Evolutionary conservation across 352 stramenopile species (phyloP).

Genomic region (Thraustochytrium striatum): DNA sequence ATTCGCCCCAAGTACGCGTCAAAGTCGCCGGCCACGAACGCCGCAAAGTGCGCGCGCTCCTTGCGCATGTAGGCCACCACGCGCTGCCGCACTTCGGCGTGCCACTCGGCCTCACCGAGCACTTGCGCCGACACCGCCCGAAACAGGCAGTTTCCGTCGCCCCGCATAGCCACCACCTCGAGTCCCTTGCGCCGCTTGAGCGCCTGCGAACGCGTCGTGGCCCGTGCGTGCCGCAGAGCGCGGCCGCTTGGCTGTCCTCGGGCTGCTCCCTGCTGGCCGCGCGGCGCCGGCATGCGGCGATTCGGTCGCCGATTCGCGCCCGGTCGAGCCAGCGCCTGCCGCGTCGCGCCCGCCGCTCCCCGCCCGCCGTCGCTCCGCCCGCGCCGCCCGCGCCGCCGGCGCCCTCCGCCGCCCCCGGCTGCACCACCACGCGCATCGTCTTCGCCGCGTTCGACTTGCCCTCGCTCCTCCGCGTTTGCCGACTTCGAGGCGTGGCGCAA

Average conservation of each 20-base stretch:
- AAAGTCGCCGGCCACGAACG: slow-evolving; percentile 80
- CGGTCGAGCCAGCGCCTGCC: neutral
- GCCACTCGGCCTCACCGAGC: slow-evolving; percentile 83
- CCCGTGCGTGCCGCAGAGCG: neutral
- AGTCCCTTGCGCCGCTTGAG: slow-evolving; percentile 54
- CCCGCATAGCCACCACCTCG: slow-evolving; percentile 67
- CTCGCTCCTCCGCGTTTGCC: no score
- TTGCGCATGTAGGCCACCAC: slow-evolving; percentile 93
- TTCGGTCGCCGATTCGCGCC: neutral
- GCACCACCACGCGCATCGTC: no score
- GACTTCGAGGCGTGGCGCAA: no score
- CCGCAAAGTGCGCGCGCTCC: slow-evolving; percentile 84
- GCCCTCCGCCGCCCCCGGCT: no score
- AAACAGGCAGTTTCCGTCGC: slow-evolving; percentile 97
- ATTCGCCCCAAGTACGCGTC: slow-evolving; percentile 81
- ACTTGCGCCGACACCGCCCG: slow-evolving; percentile 89
- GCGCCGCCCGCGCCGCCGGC: no score
- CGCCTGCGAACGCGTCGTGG: neutral
- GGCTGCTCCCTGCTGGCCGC: no score
- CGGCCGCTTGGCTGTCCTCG: neutral
- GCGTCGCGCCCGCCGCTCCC: neutral
- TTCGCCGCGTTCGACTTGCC: no score
- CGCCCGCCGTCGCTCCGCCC: no score
- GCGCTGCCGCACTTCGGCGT: slow-evolving; percentile 73
- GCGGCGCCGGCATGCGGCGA: no score